Evolutionary conservation across 805 yeast species (phyloP).

Genomic region (Candida railenensis): DNA sequence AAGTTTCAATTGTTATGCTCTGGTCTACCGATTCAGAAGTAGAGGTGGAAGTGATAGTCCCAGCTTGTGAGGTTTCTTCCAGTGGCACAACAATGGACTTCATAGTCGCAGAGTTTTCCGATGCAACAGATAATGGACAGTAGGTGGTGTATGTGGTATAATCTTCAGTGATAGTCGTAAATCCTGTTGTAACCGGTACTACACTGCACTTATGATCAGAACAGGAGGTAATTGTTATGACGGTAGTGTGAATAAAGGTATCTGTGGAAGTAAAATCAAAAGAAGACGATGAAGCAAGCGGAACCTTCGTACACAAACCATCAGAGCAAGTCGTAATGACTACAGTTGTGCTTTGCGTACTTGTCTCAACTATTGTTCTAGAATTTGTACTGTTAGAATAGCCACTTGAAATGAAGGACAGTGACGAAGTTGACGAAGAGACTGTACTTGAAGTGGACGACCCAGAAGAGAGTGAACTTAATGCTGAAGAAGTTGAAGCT

Average conservation of each 20-base stretch:
- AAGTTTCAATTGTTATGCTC: too few species aligned
- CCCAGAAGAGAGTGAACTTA: neutral
- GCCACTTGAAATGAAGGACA: neutral
- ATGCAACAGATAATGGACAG: slow-evolving; percentile 21
- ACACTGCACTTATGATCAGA: slow-evolving; percentile 26
- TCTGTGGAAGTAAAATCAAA: slow-evolving; percentile 14
- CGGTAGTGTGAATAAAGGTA: slow-evolving; percentile 27
- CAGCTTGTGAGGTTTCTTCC: too few species aligned
- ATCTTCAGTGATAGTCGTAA: slow-evolving; percentile 35
- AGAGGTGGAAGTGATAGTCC: too few species aligned
- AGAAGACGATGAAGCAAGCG: slow-evolving; percentile 24
- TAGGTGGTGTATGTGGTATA: slow-evolving; percentile 21
- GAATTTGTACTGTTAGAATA: neutral
- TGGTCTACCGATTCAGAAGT: too few species aligned
- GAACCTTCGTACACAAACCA: slow-evolving; percentile 25
- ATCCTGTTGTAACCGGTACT: slow-evolving; percentile 33
- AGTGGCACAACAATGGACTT: too few species aligned
- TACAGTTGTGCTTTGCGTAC: slow-evolving; percentile 20
- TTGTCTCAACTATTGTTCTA: neutral
- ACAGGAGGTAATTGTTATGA: slow-evolving; percentile 38
- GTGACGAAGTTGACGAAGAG: neutral
- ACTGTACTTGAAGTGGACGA: neutral
- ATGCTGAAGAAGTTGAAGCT: neutral
- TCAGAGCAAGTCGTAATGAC: slow-evolving; percentile 37
- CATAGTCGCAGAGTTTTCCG: too few species aligned